Evolutionary conservation across 768 basidiomycete genomes (phyloP).

Genomic region (Mrakia hoshinonis): DNA sequence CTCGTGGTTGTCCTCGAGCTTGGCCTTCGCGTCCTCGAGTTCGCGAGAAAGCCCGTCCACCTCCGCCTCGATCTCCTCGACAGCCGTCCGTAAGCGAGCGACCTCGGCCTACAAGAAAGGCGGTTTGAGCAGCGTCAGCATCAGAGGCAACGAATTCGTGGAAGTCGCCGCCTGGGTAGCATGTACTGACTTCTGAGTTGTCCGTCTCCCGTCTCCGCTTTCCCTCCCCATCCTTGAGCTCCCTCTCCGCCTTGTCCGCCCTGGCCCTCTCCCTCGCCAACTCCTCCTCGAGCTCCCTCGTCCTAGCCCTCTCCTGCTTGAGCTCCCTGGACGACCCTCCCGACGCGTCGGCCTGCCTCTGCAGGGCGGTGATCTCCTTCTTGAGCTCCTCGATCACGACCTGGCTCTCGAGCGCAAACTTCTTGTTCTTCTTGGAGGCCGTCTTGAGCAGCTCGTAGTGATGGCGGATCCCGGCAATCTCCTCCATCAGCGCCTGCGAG

Average conservation of each 20-base stretch:
- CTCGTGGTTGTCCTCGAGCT: constrained; percentile 53
- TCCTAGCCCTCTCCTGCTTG: constrained; percentile 7
- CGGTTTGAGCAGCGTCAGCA: neutral
- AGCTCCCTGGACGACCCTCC: constrained; percentile 7
- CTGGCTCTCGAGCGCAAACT: constrained; percentile 65
- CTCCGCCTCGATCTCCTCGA: constrained; percentile 45
- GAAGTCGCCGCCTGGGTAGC: constrained; percentile 66
- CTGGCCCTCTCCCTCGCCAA: constrained; percentile 56
- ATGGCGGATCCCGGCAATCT: constrained; percentile 87
- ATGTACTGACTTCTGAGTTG: constrained; percentile 61
- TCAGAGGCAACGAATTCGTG: neutral
- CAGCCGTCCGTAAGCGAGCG: constrained; percentile 59
- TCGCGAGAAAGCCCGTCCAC: constrained; percentile 39
- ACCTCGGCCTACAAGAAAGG: constrained; percentile 48
- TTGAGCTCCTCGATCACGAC: constrained; percentile 46
- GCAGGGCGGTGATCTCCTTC: constrained; percentile 41
- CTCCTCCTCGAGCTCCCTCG: constrained; percentile 53
- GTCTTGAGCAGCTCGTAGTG: constrained; percentile 80
- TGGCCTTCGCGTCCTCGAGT: constrained; percentile 43
- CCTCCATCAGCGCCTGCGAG: constrained; percentile 80
- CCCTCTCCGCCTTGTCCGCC: constrained; percentile 51
- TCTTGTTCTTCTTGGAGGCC: constrained; percentile 86
- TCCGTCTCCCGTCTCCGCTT: constrained; percentile 38
- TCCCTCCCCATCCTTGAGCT: constrained; percentile 47
- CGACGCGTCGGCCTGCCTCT: neutral